Evolutionary conservation across 495 filamentous ascomycete genomes (phyloP), one percentile per base, ranked within the genome.

Genomic region (Evernia prunastri): DNA sequence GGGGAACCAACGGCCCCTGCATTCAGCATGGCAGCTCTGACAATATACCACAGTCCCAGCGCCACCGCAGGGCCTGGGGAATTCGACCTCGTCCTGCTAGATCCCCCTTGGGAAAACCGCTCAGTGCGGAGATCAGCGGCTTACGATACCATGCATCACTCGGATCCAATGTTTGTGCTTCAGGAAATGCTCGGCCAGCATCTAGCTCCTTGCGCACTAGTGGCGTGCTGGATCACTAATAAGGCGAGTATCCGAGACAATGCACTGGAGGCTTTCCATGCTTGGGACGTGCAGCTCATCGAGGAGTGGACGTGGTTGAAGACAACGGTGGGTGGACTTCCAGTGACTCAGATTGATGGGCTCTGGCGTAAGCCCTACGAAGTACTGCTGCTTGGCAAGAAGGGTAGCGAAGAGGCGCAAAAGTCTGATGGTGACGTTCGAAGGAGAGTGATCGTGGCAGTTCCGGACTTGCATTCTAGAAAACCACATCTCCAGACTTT

Each of bases 271-370:
- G 72, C 78, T 9, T 87, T 96, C 39, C 73, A 72, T 11, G 72
- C 75, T 47, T 89, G 88, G 78, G 86, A 82, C 4, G 78, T 97
- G 1, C 72, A 80, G 51, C 68, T 86, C 27, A 73, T 81, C 20
- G 92, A 92, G 57, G 91, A 96, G 78, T 97, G 93, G 93, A 76
- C 88, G 0, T 98, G 94, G 94, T 67, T 96, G 42, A 98, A 98
- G 73, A 82, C 85, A 13, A 96, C 94, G 0, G 71, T 69, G 0
- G 57, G 74, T 0, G 94, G 94, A 0, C 81, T 90, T 66, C 87
- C 90, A 0, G 78, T 96, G 20, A 81, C 81, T 31, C 72, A 77
- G n/a, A n/a, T 95, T 6, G 82, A 89, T 57, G 82, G 86, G 5
- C 67, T 81, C 6, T 92, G 87, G 89, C 77, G 90, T 69, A 92